phyloP scores from a whole-genome alignment of 176 grass and related monocot genomes.

The Phyllostachys edulis region DNA sequence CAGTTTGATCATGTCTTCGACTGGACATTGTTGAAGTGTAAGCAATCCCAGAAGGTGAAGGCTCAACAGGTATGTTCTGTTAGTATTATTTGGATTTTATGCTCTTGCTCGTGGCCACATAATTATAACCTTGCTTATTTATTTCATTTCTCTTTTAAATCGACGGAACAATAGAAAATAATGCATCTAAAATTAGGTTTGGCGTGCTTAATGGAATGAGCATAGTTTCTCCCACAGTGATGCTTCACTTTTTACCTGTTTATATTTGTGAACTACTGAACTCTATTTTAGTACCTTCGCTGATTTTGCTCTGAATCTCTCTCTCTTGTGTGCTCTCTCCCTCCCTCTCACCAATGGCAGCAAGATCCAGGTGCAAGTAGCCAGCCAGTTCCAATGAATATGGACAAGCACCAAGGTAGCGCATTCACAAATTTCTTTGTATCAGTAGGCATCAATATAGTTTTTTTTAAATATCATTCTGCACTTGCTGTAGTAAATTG shows the following conservation, averaged over 20 bases:
- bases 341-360: conserved; percentile 18
- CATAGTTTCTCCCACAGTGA: neutral
- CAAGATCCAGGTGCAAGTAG: conserved; percentile 57
- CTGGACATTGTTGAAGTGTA: conserved; percentile 62
- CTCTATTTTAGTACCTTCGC: neutral
- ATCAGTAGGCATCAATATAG: neutral
- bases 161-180: neutral
- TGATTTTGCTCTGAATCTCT: neutral
- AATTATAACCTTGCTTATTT: neutral
- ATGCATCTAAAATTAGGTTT: conserved; percentile 19
- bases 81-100: neutral
- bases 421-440: conserved; percentile 1
- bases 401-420: conserved; percentile 52
- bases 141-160: neutral
- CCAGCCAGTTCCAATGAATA: conserved; percentile 8
- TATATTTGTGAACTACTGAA: conserved; percentile 18
- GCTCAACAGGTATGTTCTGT: conserved; percentile 44
- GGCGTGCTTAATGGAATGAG: neutral
- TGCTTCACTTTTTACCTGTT: neutral
- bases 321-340: neutral
- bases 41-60: conserved; percentile 59
- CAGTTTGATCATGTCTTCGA: conserved; percentile 72
- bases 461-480: neutral
- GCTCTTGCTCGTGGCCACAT: neutral
- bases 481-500: neutral